Evolutionary conservation across 768 basidiomycete genomes (phyloP).

Genomic region (Russula ochroleuca): DNA sequence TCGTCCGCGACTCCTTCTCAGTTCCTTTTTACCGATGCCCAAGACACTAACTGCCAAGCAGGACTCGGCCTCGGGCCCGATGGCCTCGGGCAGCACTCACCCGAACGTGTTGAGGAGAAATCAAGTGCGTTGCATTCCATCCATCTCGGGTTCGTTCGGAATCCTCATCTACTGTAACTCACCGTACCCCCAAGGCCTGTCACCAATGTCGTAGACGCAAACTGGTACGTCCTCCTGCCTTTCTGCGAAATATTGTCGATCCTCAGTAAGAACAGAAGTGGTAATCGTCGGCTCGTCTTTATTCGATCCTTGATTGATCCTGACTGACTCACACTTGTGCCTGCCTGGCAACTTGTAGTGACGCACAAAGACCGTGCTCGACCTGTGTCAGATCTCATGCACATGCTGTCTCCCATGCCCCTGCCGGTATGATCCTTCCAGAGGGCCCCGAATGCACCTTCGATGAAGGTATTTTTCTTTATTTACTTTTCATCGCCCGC

Average conservation of each 20-base stretch:
- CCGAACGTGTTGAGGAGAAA: constrained; percentile 32
- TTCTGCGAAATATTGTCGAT: not conserved
- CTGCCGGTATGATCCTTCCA: constrained; percentile 51
- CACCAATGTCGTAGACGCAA: constrained; percentile 69
- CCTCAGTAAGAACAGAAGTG: constrained; percentile 30
- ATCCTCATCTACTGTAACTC: not conserved
- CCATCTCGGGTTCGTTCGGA: not conserved
- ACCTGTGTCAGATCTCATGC: constrained; percentile 74
- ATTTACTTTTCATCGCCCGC: not conserved
- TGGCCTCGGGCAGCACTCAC: constrained; percentile 19
- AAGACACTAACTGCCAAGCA: constrained; percentile 19
- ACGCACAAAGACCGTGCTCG: constrained; percentile 71
- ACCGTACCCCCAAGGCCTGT: constrained; percentile 35
- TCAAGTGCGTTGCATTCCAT: constrained; percentile 36
- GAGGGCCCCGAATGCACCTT: constrained; percentile 68
- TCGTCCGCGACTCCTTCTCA: not conserved
- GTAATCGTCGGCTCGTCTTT: constrained; percentile 17
- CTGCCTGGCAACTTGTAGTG: constrained; percentile 40
- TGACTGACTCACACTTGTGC: too few relatives aligned
- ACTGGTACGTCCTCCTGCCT: constrained; percentile 44
- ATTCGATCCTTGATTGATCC: not conserved
- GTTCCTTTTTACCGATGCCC: constrained; percentile 17
- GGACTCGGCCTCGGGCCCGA: constrained; percentile 27
- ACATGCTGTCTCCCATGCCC: constrained; percentile 59
- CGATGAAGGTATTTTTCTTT: constrained; percentile 51